These are phyloP conservation scores for Nevesoporus exiguus DNA, from an alignment of 768 basidiomycete genomes.

Conservation along the genomic window DNA sequence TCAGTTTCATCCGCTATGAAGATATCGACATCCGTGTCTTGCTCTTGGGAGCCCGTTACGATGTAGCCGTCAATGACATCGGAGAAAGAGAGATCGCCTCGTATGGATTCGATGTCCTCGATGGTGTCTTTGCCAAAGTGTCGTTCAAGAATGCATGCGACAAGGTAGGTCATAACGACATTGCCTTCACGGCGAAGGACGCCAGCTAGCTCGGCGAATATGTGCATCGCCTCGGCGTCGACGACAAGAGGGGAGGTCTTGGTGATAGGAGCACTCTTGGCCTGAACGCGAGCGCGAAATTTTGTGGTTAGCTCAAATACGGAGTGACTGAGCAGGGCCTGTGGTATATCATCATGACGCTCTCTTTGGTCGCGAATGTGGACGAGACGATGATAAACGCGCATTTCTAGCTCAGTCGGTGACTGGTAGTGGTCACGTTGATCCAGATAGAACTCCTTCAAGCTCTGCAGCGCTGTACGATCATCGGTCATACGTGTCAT, in stretches of 20 bases:
- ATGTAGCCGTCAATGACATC: constrained; percentile 70
- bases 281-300: constrained; percentile 78
- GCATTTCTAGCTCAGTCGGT: constrained; percentile 91
- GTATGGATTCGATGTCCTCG: constrained; percentile 67
- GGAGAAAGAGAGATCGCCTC: constrained; percentile 50
- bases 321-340: constrained; percentile 62
- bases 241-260: constrained; percentile 65
- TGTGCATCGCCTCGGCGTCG: constrained; percentile 61
- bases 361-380: constrained; percentile 85
- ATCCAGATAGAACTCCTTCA: constrained; percentile 93
- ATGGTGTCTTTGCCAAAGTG: constrained; percentile 80
- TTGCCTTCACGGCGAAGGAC: constrained; percentile 65
- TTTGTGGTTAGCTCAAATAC: constrained; percentile 80
- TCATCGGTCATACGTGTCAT: neutral
- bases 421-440: constrained; percentile 64
- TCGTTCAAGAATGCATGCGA: constrained; percentile 86
- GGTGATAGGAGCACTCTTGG: constrained; percentile 68
- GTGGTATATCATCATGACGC: constrained; percentile 70
- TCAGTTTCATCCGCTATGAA: constrained; percentile 22
- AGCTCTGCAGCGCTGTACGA: constrained; percentile 76
- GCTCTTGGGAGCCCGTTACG: constrained; percentile 22
- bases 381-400: constrained; percentile 89
- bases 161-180: constrained; percentile 74
- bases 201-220: constrained; percentile 56
- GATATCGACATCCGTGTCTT: constrained; percentile 26